Percentiles rank a stretch among this genome's conserved stretches.
phyloP scores from a whole-genome alignment of 2,329 filamentous ascomycete genomes.

The Diplodia seriata region DNA sequence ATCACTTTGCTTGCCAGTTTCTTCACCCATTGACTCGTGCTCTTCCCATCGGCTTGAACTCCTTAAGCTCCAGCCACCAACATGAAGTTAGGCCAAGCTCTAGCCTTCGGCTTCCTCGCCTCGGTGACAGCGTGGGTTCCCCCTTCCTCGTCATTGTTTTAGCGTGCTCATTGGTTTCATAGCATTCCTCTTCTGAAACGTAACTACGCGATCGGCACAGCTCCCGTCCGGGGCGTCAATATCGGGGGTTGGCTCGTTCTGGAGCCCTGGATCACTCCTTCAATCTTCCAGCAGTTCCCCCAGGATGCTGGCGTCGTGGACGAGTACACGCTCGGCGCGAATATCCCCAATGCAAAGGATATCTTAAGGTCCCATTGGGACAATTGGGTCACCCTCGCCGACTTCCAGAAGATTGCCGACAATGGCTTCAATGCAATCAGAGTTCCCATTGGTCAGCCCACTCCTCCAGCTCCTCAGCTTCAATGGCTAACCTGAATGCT shows the following conservation, averaged over 20 bases:
- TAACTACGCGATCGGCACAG: constrained; percentile 23
- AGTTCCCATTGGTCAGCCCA: constrained; percentile 57
- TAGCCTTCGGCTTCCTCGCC: constrained; percentile 13
- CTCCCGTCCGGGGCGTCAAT: constrained; percentile 56
- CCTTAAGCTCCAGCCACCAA: background rate
- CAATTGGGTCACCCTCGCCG: constrained; percentile 57
- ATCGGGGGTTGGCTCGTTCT: constrained; percentile 60
- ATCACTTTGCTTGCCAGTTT: background rate
- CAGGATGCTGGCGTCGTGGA: constrained; percentile 51
- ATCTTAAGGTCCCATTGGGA: constrained; percentile 60
- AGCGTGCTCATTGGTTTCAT: background rate
- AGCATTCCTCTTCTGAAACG: constrained; percentile 22
- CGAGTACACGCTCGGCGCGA: constrained; percentile 59
- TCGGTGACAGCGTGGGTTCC: constrained; percentile 16
- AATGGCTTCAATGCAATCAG: constrained; percentile 66
- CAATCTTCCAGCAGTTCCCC: constrained; percentile 55
- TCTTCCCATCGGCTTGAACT: background rate
- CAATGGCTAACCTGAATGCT: background rate
- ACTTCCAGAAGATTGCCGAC: constrained; percentile 64
- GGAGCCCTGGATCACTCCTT: constrained; percentile 65
- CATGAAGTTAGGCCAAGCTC: constrained; percentile 22
- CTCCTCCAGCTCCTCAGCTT: background rate
- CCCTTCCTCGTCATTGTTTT: background rate
- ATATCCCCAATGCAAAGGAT: constrained; percentile 54
- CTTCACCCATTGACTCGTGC: background rate